Conservation (phyloP, 345 rosid species). For the Brassica nigra region DNA sequence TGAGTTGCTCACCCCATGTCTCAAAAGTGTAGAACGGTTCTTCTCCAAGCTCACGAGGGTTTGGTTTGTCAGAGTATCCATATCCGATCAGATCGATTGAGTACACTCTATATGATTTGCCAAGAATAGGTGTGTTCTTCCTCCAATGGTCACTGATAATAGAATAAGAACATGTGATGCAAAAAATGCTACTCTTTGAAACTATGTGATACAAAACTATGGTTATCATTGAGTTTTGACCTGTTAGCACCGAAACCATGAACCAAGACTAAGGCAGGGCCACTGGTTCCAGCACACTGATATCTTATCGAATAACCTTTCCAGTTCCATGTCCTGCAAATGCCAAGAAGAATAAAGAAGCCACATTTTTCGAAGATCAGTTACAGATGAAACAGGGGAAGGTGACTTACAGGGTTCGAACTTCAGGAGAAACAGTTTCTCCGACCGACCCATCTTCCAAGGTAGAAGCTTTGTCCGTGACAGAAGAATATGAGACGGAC, state of each 20-base stretch:
- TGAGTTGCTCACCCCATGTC: slow-evolving; percentile 84
- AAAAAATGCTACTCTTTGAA: neutral
- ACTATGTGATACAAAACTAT: neutral
- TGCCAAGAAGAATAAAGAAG: neutral
- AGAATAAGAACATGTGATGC: neutral
- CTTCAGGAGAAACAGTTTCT: slow-evolving; percentile 16
- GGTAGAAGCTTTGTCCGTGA: slow-evolving; percentile 36
- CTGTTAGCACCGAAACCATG: slow-evolving; percentile 99
- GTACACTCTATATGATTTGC: slow-evolving; percentile 68
- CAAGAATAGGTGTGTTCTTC: slow-evolving; percentile 78
- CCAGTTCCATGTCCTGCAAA: slow-evolving; percentile 79
- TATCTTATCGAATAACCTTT: slow-evolving; percentile 83
- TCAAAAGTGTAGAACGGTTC: slow-evolving; percentile 77
- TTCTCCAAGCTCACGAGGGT: slow-evolving; percentile 63
- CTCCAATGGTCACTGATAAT: slow-evolving; percentile 80
- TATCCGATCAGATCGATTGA: slow-evolving; percentile 90
- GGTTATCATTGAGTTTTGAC: slow-evolving; percentile 20
- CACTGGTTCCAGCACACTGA: slow-evolving; percentile 66
- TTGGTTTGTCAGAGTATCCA: slow-evolving; percentile 91
- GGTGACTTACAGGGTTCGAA: slow-evolving; percentile 51
- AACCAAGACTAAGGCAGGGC: slow-evolving; percentile 82
- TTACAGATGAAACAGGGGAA: neutral
- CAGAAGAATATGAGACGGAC: slow-evolving; percentile 29
- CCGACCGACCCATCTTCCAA: slow-evolving; percentile 9
- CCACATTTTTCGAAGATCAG: neutral